Evolutionary conservation across 352 stramenopile species (phyloP).

Genomic region (Phytophthora litchii): DNA sequence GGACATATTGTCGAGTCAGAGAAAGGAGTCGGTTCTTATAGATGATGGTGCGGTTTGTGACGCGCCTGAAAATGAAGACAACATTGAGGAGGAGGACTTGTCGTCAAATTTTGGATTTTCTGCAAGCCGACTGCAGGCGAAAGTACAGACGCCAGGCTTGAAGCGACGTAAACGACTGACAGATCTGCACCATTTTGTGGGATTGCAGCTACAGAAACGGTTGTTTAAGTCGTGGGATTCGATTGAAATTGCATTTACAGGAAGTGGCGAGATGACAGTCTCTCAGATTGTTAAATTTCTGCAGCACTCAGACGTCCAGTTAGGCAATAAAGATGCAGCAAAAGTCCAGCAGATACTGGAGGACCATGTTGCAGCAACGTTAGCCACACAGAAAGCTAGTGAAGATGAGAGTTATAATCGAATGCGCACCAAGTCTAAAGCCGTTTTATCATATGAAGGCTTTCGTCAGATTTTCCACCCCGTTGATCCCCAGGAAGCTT

Average conservation of each 20-base stretch:
- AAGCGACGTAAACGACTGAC: conserved; percentile 60
- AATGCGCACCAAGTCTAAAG: conserved; percentile 17
- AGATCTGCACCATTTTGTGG: conserved; percentile 68
- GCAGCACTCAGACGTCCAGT: conserved; percentile 69
- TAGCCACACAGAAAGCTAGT: conserved; percentile 14
- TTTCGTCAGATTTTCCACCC: conserved; percentile 76
- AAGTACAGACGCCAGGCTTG: conserved; percentile 44
- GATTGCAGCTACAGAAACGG: conserved; percentile 71
- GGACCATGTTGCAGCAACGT: conserved; percentile 36
- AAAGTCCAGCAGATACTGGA: conserved; percentile 73
- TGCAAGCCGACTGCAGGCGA: conserved; percentile 7
- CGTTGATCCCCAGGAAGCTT: conserved; percentile 47
- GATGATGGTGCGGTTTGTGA: conserved; percentile 7
- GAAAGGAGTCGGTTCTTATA: conserved; percentile 7
- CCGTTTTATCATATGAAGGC: conserved; percentile 60
- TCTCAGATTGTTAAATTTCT: conserved; percentile 77
- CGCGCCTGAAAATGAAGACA: conserved; percentile 23
- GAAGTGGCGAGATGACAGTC: conserved; percentile 67
- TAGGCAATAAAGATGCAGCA: conserved; percentile 53
- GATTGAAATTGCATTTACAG: conserved; percentile 72
- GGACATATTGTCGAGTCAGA: neutral
- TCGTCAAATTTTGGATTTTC: conserved; percentile 11
- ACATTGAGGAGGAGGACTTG: conserved; percentile 28
- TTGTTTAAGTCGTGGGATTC: conserved; percentile 72
- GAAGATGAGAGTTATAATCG: conserved; percentile 13